Base-by-base conservation (phyloP, 805 yeast species). In the Candida namnaoensis region DNA sequence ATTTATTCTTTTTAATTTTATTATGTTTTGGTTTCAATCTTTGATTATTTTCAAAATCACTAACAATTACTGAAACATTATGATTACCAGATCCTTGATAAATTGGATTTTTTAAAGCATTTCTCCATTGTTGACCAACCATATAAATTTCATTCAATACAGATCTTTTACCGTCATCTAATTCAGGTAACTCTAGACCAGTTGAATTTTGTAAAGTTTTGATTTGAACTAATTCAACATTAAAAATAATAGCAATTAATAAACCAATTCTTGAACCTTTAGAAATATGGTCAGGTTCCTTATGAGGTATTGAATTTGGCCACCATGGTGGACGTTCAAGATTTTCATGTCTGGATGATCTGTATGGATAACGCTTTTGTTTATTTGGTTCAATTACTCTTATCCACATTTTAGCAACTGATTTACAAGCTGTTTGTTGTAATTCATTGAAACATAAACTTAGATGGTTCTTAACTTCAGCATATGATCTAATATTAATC, bases 251-350 rank as follows among this genome's bases (percentile, higher is more conserved):
- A 26, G 10, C 28, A 26, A 71, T 59, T 53, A 84, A 57, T 24
- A 83, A 58, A 5, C 51, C 53, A 15, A 81, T 51, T 41, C 93
- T 62, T 49, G 78, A 82, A 1, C 60, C 61, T 53, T 79, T 82
- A 44, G 65, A 69, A 43, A 84, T 61, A 59, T 84, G 91, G 54
- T 82, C 91, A 0, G 91, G 91, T 52, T 83, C 90, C 36, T 65
- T 67, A 58, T 83, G 91, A 33, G 74, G 62, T 1, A 80, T 73
- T 11, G 47, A 43, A 0, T 36, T 33, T 0, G 90, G 90, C 93
- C 93, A 83, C 90, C 90, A 82, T 5, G 53, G 51, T 1, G 91
- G 93, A 46, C 65, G 73, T 11, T 72, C 49, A 0, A 25, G 38
- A 12, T 72, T 71, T 3, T 76, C 77, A 19, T 3, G 2, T 19